These are phyloP conservation scores for Mesostigma viride DNA, from an alignment of 139 green algal genomes.

Conservation along the genomic window DNA sequence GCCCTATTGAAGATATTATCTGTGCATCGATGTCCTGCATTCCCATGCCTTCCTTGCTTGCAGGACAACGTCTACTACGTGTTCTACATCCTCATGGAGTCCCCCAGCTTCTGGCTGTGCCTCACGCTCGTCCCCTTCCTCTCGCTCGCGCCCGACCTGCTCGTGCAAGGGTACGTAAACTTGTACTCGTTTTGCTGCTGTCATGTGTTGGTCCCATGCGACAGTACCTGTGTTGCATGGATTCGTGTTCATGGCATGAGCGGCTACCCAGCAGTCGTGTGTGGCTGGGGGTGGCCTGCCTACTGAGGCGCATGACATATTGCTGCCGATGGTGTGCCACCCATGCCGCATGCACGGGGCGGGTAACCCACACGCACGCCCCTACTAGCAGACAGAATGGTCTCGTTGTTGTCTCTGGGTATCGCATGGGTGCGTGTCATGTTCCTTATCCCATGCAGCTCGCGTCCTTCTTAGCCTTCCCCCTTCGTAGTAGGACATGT, in stretches of 20 bases:
- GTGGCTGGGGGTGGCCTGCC: neutral
- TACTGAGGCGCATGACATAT: neutral
- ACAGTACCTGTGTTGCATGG: neutral
- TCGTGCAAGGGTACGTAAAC: constrained; percentile 18
- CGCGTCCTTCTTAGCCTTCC: too few species aligned
- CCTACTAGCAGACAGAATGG: too few species aligned
- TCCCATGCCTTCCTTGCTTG: neutral
- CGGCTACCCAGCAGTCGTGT: neutral
- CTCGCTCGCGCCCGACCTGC: constrained; percentile 25
- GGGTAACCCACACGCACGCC: too few species aligned
- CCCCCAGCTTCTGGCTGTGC: constrained; percentile 29
- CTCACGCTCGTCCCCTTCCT: constrained; percentile 22
- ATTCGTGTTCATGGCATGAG: neutral
- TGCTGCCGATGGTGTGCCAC: neutral
- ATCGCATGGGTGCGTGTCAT: too few species aligned
- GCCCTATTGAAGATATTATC: neutral
- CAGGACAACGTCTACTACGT: constrained; percentile 35
- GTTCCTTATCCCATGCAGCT: too few species aligned
- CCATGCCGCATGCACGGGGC: too few species aligned
- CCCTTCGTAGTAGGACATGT: too few species aligned
- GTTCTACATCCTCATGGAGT: constrained; percentile 28
- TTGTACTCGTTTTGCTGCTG: neutral
- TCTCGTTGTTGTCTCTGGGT: too few species aligned
- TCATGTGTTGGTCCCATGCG: neutral
- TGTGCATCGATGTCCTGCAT: neutral